Evolutionary conservation across 768 basidiomycete genomes (phyloP), one percentile per base, ranked within the genome.

Genomic region (Gloeopeniophorella convolvens): DNA sequence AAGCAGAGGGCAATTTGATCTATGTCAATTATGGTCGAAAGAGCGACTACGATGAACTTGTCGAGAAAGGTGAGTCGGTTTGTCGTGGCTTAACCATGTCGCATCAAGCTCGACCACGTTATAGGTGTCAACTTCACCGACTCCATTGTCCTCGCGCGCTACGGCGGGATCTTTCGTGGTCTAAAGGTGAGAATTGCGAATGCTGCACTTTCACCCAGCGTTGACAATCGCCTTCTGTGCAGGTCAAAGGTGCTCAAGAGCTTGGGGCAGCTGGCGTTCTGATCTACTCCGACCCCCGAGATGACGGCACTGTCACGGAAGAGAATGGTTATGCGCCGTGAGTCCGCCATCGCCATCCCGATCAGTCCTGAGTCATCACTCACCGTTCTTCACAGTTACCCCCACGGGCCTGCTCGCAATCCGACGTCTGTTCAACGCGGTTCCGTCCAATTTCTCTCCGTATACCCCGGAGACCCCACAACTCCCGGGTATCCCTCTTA

Each of bases 401-500:
- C 94, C 3, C 71, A 78, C 12, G 93, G 95, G 4, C 93, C 93
- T 26, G 94, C 93, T 33, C 77, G 91, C 43, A 89, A 91, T 64
- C 86, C 86, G 0, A 77, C 79, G 4, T 80, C 85, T 15, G 83
- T 97, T 11, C 82, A 97, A 64, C 79, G 93, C 44, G 93, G 93
- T 27, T 86, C 83, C 34, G 89, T 89, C 1, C 82, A 85, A 60
- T 83, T 74, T 65, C 60, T 84, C n/a, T 75, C 72, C 4, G 53
- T 70, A 3, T 82, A 79, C 62, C 77, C 77, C 4, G 78, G 78
- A 23, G 86, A 89, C 61, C 89, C 92, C 2, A 82, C 86, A 0
- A 97, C 95, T 3, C 93, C 94, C 5, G 89, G 86, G 9, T 77
- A 80, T 54, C 94, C 95, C 41, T 73, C 94, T 1, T 97, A 97